These are phyloP conservation scores for Piper betle DNA, from an alignment of 164 flowering plant genomes.

Conservation along the genomic window DNA sequence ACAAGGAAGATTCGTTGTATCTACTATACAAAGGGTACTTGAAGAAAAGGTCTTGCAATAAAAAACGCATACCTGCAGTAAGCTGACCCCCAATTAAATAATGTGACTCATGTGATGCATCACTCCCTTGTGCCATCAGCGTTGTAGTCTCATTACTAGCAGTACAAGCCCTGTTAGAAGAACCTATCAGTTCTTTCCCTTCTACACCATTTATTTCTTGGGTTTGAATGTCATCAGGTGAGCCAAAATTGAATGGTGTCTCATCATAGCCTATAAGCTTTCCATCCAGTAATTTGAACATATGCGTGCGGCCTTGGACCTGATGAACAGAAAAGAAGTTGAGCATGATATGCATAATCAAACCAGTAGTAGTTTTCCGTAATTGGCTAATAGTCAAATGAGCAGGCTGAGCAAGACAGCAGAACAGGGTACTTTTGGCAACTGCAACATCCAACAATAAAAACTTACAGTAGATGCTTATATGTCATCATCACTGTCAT, in stretches of 20 bases:
- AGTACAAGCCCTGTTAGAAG: background rate
- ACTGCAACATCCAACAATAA: too few species aligned
- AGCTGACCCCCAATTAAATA: background rate
- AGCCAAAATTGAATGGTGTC: constrained; percentile 17
- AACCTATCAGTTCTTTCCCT: constrained; percentile 3
- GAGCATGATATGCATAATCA: too few species aligned
- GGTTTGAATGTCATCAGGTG: constrained; percentile 5
- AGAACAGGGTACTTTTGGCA: too few species aligned
- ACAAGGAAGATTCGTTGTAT: background rate
- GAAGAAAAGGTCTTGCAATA: too few species aligned
- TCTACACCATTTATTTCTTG: constrained; percentile 7
- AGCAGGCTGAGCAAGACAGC: too few species aligned
- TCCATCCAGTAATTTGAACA: constrained; percentile 39
- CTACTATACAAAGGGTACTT: background rate
- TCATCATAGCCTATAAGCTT: constrained; percentile 74
- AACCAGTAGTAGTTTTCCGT: too few species aligned
- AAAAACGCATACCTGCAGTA: background rate
- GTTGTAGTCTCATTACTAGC: background rate
- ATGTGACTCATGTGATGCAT: background rate
- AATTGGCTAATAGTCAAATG: too few species aligned
- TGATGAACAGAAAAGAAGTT: constrained; percentile 9
- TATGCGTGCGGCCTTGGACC: constrained; percentile 43
- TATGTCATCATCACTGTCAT: too few species aligned
- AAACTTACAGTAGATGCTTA: too few species aligned
- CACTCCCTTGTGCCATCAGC: constrained; percentile 9